Evolutionary conservation across 2,329 filamentous ascomycete genomes (phyloP).

Genomic region (Pseudocercospora vitis): DNA sequence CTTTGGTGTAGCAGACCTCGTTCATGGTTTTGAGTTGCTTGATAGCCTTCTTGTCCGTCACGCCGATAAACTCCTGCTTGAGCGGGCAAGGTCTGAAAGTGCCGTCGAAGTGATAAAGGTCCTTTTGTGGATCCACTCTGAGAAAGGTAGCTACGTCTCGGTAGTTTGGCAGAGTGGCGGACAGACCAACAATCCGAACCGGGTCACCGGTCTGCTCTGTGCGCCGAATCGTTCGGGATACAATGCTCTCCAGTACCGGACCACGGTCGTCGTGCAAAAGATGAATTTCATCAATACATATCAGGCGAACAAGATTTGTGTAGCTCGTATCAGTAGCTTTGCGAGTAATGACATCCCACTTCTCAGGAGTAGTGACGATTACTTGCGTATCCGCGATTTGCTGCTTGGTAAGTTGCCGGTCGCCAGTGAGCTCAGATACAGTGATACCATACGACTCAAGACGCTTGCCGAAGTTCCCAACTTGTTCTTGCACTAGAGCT

Average conservation of each 20-base stretch:
- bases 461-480: slow-evolving; percentile 92
- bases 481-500: slow-evolving; percentile 93
- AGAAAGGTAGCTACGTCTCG: slow-evolving; percentile 94
- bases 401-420: slow-evolving; percentile 96
- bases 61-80: slow-evolving; percentile 94
- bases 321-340: slow-evolving; percentile 97
- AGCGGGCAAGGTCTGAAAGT: slow-evolving; percentile 91
- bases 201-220: slow-evolving; percentile 93
- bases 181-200: slow-evolving; percentile 87
- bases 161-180: slow-evolving; percentile 94
- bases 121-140: slow-evolving; percentile 80
- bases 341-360: slow-evolving; percentile 98
- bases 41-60: slow-evolving; percentile 97
- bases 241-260: slow-evolving; percentile 94
- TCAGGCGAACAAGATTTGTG: slow-evolving; percentile 90
- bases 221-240: slow-evolving; percentile 87
- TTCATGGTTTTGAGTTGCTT: slow-evolving; percentile 99
- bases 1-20: slow-evolving; percentile 96
- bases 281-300: slow-evolving; percentile 98
- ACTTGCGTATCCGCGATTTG: slow-evolving; percentile 97
- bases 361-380: slow-evolving; percentile 97
- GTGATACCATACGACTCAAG: slow-evolving; percentile 87
- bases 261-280: slow-evolving; percentile 95
- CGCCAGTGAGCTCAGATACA: slow-evolving; percentile 94
- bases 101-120: slow-evolving; percentile 93